Evolutionary conservation across 208 protist species (phyloP).

Genomic region (Trypanosoma mega): DNA sequence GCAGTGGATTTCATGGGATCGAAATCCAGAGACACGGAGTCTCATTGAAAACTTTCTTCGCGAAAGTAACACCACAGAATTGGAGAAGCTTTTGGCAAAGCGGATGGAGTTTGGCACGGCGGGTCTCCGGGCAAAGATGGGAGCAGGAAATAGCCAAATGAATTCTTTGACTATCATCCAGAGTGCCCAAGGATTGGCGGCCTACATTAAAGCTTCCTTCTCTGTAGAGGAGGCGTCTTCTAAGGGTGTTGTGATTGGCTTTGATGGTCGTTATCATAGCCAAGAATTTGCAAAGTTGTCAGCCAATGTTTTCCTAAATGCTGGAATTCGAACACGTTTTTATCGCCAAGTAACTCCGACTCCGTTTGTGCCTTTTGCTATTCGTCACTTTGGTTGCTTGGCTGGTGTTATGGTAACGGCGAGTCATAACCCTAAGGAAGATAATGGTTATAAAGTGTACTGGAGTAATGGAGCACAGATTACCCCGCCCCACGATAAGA

Average conservation of each 20-base stretch:
- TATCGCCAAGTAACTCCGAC: slow-evolving; percentile 87
- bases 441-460: slow-evolving; percentile 99
- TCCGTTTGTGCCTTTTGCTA: slow-evolving; percentile 90
- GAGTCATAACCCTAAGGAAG: slow-evolving; percentile 98
- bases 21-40: slow-evolving; percentile 39
- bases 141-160: slow-evolving; percentile 93
- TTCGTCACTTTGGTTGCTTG: slow-evolving; percentile 48
- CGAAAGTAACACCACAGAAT: slow-evolving; percentile 29
- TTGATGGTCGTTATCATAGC: slow-evolving; percentile 95
- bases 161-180: slow-evolving; percentile 97
- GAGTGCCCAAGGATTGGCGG: slow-evolving; percentile 87
- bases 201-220: slow-evolving; percentile 58
- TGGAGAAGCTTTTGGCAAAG: slow-evolving; percentile 64
- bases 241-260: slow-evolving; percentile 91
- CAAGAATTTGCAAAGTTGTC: slow-evolving; percentile 85
- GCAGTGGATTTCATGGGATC: slow-evolving; percentile 77
- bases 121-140: slow-evolving; percentile 93
- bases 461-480: slow-evolving; percentile 96
- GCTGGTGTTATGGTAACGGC: slow-evolving; percentile 98
- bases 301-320: slow-evolving; percentile 83
- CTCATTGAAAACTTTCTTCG: slow-evolving; percentile 46
- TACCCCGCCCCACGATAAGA: slow-evolving; percentile 93
- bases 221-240: slow-evolving; percentile 24
- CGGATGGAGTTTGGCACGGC: slow-evolving; percentile 96
- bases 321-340: slow-evolving; percentile 84